A percentile compares a stretch with the other conserved stretches of the same genome.
Evolutionary conservation across 805 yeast species (phyloP).

Genomic region (Teunomyces tritomae): DNA sequence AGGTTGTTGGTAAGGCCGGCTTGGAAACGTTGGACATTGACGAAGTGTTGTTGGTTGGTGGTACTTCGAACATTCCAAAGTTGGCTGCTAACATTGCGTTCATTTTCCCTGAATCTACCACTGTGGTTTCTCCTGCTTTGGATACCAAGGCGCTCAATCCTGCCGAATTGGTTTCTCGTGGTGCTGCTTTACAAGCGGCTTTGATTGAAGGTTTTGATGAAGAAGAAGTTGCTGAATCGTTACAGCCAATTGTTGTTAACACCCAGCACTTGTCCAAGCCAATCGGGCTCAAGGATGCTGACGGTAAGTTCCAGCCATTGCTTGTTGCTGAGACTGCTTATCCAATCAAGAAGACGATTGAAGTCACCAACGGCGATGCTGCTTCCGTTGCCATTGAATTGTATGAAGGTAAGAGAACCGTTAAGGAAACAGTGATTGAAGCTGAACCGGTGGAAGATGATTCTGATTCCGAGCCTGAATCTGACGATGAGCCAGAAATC

Average conservation of each 20-base stretch:
- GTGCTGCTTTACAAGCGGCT: conserved; percentile 96
- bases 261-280: conserved; percentile 85
- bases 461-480: conserved; percentile 47
- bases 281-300: conserved; percentile 76
- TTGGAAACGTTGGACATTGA: conserved; percentile 83
- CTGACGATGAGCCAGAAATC: conserved; percentile 89
- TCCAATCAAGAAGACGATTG: conserved; percentile 79
- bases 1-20: conserved; percentile 75
- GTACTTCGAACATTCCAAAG: conserved; percentile 90
- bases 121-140: conserved; percentile 65
- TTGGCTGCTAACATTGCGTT: conserved; percentile 70
- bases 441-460: conserved; percentile 54
- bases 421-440: conserved; percentile 80
- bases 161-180: conserved; percentile 84
- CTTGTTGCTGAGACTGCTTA: conserved; percentile 82
- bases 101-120: conserved; percentile 78
- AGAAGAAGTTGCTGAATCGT: conserved; percentile 76
- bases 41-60: conserved; percentile 91
- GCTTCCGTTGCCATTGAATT: conserved; percentile 63
- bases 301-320: conserved; percentile 70
- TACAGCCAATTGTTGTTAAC: conserved; percentile 79
- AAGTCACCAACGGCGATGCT: conserved; percentile 60
- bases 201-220: conserved; percentile 77
- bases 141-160: conserved; percentile 83
- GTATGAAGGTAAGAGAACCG: conserved; percentile 80